phyloP scores from a whole-genome alignment of 2,329 filamentous ascomycete genomes.

The Annulohypoxylon truncatum region DNA sequence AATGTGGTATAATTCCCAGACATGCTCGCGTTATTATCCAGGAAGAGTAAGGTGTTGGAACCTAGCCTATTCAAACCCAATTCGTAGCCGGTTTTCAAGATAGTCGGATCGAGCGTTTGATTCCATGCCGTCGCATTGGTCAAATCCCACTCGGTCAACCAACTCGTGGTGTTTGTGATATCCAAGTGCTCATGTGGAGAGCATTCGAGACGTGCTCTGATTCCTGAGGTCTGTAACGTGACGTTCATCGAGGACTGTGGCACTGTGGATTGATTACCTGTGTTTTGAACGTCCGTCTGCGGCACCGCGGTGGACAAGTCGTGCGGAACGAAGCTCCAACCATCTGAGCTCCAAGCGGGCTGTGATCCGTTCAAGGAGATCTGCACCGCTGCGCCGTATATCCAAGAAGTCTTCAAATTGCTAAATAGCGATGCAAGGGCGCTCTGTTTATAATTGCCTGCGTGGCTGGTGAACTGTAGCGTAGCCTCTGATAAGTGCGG shows the following conservation, averaged over 20 bases:
- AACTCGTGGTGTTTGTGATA: constrained; percentile 7
- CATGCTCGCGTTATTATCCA: constrained; percentile 7
- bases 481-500: constrained; percentile 15
- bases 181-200: constrained; percentile 22
- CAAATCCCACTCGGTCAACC: constrained; percentile 36
- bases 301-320: not conserved
- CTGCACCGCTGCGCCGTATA: constrained; percentile 33
- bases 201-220: constrained; percentile 32
- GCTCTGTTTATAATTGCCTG: constrained; percentile 12
- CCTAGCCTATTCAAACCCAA: constrained; percentile 13
- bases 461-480: constrained; percentile 9
- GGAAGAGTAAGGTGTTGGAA: constrained; percentile 11
- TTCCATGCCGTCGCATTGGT: constrained; percentile 22
- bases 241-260: constrained; percentile 5
- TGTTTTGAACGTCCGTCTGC: constrained; percentile 2
- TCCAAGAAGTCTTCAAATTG: constrained; percentile 35
- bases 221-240: constrained; percentile 24
- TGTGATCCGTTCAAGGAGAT: constrained; percentile 26
- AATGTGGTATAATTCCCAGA: constrained; percentile 24
- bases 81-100: constrained; percentile 26
- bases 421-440: constrained; percentile 14
- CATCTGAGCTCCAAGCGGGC: constrained; percentile 31
- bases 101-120: not conserved
- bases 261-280: constrained; percentile 12
- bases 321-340: constrained; percentile 34